A percentile compares a stretch with the other conserved stretches of the same genome.
Conservation (phyloP, 148 eudicot species). For the Cornus controversa region DNA sequence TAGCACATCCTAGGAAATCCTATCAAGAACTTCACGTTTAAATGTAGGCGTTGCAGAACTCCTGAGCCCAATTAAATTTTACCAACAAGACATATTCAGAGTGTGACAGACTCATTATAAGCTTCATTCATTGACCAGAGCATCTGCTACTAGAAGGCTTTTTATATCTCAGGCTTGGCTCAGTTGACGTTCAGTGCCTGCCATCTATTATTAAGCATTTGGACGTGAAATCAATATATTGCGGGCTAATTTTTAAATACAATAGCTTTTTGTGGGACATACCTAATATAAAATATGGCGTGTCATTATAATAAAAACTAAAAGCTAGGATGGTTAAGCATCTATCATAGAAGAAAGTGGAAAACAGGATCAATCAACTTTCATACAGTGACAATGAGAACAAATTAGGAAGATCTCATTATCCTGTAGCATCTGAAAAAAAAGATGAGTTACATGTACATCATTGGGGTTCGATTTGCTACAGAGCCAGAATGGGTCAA, state of each 20-base stretch:
- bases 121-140: neutral
- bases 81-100: no score
- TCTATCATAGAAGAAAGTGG: neutral
- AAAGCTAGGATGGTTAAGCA: neutral
- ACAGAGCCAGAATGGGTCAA: neutral
- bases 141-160: neutral
- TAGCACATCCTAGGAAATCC: neutral
- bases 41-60: neutral
- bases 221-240: no score
- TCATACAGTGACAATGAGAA: neutral
- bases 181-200: neutral
- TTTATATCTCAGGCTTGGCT: neutral
- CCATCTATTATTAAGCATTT: no score
- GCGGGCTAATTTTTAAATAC: no score
- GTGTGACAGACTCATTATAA: no score
- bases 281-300: neutral
- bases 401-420: neutral
- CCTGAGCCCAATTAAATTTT: neutral
- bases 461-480: neutral
- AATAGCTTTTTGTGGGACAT: neutral
- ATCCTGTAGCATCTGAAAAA: neutral
- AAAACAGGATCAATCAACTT: neutral
- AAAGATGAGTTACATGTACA: neutral
- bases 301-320: neutral
- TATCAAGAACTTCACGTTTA: neutral